A percentile compares a stretch with the other conserved stretches of the same genome.
These are phyloP conservation scores for Diaporthe humulicola DNA, from an alignment of 2,329 filamentous ascomycete genomes.

Conservation along the genomic window DNA sequence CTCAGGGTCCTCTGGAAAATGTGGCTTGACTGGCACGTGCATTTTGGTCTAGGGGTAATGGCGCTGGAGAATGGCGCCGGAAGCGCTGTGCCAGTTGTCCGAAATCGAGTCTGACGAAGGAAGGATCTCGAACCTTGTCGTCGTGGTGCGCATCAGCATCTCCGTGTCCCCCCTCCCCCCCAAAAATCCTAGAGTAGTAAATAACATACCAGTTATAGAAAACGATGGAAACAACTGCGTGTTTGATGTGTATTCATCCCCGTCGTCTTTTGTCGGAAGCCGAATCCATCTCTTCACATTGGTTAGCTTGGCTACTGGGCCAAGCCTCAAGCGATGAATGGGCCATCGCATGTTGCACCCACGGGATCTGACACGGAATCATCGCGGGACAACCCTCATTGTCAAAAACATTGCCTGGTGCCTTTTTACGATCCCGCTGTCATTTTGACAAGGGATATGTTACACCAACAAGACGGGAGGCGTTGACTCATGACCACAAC, in stretches of 20 bases:
- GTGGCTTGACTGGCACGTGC: conserved; percentile 4
- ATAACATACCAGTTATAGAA: neutral
- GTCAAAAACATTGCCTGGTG: neutral
- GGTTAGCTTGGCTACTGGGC: neutral
- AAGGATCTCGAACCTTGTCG: neutral
- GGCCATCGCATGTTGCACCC: neutral
- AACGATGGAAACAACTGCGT: neutral
- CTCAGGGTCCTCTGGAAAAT: conserved; percentile 1
- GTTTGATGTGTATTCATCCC: neutral
- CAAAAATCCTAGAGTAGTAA: neutral
- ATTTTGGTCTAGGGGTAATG: neutral
- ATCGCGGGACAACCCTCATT: neutral
- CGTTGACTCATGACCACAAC: neutral
- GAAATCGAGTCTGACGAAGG: neutral
- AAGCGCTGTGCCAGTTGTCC: neutral
- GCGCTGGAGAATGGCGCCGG: neutral
- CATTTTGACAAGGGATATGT: neutral
- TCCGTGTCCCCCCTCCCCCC: no score
- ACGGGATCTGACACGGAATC: neutral
- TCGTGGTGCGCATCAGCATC: neutral
- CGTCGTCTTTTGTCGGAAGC: neutral
- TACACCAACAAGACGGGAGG: neutral
- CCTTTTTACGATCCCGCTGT: neutral
- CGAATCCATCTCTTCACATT: neutral
- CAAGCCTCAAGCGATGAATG: neutral